Evolutionary conservation across 106 monocot genomes (phyloP).

Genomic region (Dendrobium catenatum): DNA sequence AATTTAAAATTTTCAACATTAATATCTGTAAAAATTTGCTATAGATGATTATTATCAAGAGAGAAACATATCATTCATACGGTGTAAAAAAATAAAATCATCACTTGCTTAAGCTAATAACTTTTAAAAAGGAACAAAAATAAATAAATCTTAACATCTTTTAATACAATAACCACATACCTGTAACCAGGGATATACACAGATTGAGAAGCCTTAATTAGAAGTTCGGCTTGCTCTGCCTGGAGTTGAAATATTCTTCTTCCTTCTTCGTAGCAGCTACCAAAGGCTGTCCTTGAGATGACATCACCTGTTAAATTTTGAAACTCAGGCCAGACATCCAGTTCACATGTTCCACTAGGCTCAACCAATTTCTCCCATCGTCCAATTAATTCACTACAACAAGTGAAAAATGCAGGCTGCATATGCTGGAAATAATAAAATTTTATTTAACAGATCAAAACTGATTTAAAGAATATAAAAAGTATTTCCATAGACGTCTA

Average conservation of each 20-base stretch:
- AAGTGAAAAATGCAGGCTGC: conserved; percentile 43
- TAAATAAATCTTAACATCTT: no score
- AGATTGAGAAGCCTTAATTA: background rate
- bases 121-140: no score
- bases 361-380: conserved; percentile 32
- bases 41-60: no score
- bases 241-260: conserved; percentile 10
- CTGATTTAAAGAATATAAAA: no score
- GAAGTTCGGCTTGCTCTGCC: background rate
- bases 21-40: no score
- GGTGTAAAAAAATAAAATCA: no score
- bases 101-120: no score
- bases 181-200: conserved; percentile 21
- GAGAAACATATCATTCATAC: no score
- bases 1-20: no score
- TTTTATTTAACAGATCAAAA: background rate
- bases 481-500: no score
- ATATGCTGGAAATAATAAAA: conserved; percentile 30
- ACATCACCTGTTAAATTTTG: conserved; percentile 6
- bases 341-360: conserved; percentile 6
- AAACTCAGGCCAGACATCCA: conserved; percentile 27
- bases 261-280: conserved; percentile 10
- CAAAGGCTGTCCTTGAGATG: conserved; percentile 9
- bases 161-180: background rate
- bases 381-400: conserved; percentile 36